Evolutionary conservation across 345 rosid genomes (phyloP).

Genomic region (Crucihimalaya himalaica): DNA sequence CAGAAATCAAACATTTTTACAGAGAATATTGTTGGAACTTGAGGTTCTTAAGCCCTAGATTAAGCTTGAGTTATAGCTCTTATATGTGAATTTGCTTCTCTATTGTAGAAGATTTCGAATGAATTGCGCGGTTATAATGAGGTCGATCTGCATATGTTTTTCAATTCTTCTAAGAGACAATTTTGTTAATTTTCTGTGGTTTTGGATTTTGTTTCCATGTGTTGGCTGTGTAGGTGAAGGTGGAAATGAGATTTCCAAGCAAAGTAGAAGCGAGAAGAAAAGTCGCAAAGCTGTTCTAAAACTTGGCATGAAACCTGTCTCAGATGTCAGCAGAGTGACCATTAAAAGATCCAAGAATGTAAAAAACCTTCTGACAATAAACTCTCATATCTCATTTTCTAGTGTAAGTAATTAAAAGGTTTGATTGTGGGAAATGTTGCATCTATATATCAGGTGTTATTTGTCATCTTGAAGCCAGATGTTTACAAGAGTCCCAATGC

Average conservation of each 20-base stretch:
- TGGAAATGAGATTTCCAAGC: conserved; percentile 69
- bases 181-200: not conserved
- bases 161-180: not conserved
- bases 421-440: conserved; percentile 15
- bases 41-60: not conserved
- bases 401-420: not conserved
- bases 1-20: not conserved
- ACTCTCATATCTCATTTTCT: not conserved
- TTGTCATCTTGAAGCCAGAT: conserved; percentile 83
- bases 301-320: conserved; percentile 76
- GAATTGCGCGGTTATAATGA: not conserved
- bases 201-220: not conserved
- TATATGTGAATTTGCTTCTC: not conserved
- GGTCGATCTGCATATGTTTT: not conserved
- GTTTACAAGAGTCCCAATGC: conserved; percentile 81
- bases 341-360: conserved; percentile 78
- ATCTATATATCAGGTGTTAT: conserved; percentile 48
- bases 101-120: not conserved
- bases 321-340: conserved; percentile 80
- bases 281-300: conserved; percentile 78
- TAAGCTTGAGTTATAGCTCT: not conserved
- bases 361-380: not conserved
- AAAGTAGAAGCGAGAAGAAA: conserved; percentile 89
- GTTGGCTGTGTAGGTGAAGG: conserved; percentile 36
- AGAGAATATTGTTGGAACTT: not conserved